phyloP scores from a whole-genome alignment of 306 rosid species.

The Alnus rubra region DNA sequence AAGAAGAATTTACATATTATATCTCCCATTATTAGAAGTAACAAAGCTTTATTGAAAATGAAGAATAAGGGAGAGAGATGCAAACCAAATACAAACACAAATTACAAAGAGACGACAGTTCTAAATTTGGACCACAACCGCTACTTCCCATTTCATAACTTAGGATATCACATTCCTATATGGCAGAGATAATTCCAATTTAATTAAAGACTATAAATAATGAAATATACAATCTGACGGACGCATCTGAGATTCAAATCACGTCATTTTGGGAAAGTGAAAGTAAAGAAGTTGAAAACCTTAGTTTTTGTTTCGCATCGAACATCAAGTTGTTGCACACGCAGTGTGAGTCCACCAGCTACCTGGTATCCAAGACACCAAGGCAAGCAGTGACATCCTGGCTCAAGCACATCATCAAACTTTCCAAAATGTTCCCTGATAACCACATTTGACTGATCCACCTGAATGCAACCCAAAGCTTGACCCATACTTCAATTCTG shows the following conservation, averaged over 20 bases:
- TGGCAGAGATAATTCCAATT: not conserved
- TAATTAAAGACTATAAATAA: not conserved
- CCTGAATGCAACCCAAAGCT: slow-evolving; percentile 54
- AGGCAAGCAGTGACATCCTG: slow-evolving; percentile 74
- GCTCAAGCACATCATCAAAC: slow-evolving; percentile 50
- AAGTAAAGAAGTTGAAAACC: slow-evolving; percentile 36
- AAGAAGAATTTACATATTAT: not conserved
- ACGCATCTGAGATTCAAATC: not conserved
- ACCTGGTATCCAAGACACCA: slow-evolving; percentile 64
- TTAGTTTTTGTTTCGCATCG: slow-evolving; percentile 69
- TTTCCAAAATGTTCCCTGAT: slow-evolving; percentile 66
- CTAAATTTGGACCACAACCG: not conserved
- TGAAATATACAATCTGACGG: not conserved
- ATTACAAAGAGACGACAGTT: not conserved
- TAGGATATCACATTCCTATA: not conserved
- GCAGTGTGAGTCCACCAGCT: slow-evolving; percentile 58
- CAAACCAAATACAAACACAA: not conserved
- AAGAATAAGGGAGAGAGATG: not conserved
- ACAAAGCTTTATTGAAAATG: slow-evolving; percentile 22
- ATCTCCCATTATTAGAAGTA: slow-evolving; percentile 6
- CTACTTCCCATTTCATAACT: not conserved
- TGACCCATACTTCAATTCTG: slow-evolving; percentile 64
- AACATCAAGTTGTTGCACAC: slow-evolving; percentile 69
- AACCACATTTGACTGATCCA: slow-evolving; percentile 66
- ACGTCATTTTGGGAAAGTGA: slow-evolving; percentile 9